Conservation (phyloP, 257 asterid species). For the Solanum medicagineum region DNA sequence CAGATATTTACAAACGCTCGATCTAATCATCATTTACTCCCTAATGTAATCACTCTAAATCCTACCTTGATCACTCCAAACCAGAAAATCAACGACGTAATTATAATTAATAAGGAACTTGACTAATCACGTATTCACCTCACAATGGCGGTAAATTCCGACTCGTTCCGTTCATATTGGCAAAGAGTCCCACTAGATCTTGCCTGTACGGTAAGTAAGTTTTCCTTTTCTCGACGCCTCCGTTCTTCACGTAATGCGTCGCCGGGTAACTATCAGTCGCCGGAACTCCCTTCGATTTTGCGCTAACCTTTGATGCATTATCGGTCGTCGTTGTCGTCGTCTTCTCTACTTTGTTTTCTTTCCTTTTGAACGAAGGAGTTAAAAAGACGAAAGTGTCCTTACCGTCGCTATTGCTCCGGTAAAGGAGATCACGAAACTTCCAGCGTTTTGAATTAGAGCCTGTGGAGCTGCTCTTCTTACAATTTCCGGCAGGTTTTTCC, state of each 20-base stretch:
- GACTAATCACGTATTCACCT: background rate
- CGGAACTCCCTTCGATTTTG: background rate
- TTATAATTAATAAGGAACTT: background rate
- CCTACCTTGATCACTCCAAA: background rate
- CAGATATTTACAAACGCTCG: background rate
- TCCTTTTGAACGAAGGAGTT: background rate
- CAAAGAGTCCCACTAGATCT: constrained; percentile 53
- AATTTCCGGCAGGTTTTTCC: background rate
- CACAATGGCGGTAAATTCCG: constrained; percentile 12
- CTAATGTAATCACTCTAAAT: background rate
- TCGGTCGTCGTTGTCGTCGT: background rate
- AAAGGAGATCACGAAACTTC: constrained; percentile 14
- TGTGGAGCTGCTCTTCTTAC: constrained; percentile 22
- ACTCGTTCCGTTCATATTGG: constrained; percentile 33
- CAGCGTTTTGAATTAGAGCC: constrained; percentile 22
- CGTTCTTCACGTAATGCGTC: background rate
- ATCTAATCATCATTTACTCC: background rate
- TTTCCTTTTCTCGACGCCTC: constrained; percentile 11
- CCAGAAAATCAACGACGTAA: background rate
- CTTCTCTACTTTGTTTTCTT: background rate
- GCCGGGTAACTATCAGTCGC: background rate
- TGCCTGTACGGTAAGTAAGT: constrained; percentile 63
- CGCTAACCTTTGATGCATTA: background rate
- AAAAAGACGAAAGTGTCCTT: constrained; percentile 13
- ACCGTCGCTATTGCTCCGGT: constrained; percentile 21